Conservation (phyloP, 1,139 yeast species). For the Petasospora fabianii region DNA sequence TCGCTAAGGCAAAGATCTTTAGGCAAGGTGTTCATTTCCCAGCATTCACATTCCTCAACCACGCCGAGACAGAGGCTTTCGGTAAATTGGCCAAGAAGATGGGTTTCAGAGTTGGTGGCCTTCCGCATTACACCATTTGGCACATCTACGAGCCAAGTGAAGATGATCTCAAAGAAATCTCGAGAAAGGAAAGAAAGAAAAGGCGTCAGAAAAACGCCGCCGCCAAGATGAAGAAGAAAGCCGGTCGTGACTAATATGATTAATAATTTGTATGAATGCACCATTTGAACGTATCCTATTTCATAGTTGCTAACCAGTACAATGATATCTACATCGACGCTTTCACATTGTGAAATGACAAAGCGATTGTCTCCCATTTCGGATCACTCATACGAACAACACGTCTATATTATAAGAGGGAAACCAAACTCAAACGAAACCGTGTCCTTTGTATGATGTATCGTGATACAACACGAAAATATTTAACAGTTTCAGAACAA, state of each 20-base stretch:
- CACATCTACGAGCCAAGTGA: slow-evolving; percentile 87
- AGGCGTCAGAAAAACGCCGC: slow-evolving; percentile 37
- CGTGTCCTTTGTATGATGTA: too few relatives aligned
- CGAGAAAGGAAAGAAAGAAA: slow-evolving; percentile 66
- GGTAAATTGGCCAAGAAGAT: slow-evolving; percentile 81
- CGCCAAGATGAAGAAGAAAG: slow-evolving; percentile 7
- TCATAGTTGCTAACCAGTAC: too few relatives aligned
- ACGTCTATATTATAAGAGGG: too few relatives aligned
- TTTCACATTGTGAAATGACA: too few relatives aligned
- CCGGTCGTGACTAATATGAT: neutral
- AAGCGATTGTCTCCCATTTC: too few relatives aligned
- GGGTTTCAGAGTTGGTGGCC: slow-evolving; percentile 80
- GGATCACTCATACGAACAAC: too few relatives aligned
- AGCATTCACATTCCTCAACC: slow-evolving; percentile 83
- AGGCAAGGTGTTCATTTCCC: slow-evolving; percentile 84
- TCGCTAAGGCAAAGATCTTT: slow-evolving; percentile 79
- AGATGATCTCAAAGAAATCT: slow-evolving; percentile 77
- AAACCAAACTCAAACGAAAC: too few relatives aligned
- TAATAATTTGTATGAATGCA: too few relatives aligned
- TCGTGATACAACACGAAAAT: too few relatives aligned
- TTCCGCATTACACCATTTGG: slow-evolving; percentile 90
- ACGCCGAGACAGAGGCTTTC: slow-evolving; percentile 91
- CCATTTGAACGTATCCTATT: too few relatives aligned
- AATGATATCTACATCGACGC: too few relatives aligned
- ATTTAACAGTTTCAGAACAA: too few relatives aligned